These are phyloP conservation scores for Cladorrhinum sp. DNA, from an alignment of 2,329 filamentous ascomycete genomes.

Conservation along the genomic window DNA sequence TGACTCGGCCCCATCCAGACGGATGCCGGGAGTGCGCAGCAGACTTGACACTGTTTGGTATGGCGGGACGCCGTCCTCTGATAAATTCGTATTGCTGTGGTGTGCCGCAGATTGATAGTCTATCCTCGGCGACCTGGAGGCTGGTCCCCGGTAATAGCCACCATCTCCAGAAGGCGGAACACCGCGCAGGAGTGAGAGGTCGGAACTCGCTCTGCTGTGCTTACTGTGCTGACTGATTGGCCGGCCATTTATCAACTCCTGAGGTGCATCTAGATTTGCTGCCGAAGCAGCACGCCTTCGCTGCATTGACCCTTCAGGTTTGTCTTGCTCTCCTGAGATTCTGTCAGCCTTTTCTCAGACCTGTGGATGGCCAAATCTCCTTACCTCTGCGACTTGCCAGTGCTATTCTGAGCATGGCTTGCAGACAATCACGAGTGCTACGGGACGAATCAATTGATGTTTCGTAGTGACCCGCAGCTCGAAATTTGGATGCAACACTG, in stretches of 20 bases:
- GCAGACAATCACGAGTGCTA: constrained; percentile 71
- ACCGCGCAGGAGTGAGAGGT: constrained; percentile 59
- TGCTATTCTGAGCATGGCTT: constrained; percentile 69
- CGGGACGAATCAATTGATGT: constrained; percentile 69
- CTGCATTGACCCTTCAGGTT: constrained; percentile 41
- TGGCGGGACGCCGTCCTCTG: constrained; percentile 46
- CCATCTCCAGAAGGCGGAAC: constrained; percentile 47
- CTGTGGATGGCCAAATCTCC: constrained; percentile 29
- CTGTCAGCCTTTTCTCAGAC: constrained; percentile 20
- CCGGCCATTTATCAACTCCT: constrained; percentile 47
- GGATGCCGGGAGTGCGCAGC: constrained; percentile 51
- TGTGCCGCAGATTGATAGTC: constrained; percentile 40
- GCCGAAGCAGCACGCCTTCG: constrained; percentile 60
- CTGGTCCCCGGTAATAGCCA: constrained; percentile 40
- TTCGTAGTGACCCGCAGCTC: constrained; percentile 69
- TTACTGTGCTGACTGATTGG: constrained; percentile 61
- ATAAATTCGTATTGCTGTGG: constrained; percentile 30
- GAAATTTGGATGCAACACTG: constrained; percentile 60
- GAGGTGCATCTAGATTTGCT: constrained; percentile 56
- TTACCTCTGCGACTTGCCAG: constrained; percentile 67
- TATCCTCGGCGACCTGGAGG: constrained; percentile 47
- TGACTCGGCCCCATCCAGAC: constrained; percentile 50
- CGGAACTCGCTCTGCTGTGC: constrained; percentile 69
- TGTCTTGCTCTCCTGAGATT: constrained; percentile 35
- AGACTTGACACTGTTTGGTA: constrained; percentile 44